A percentile compares a stretch with the other conserved stretches of the same genome.
These are phyloP conservation scores for Xylaria acuta DNA, from an alignment of 495 filamentous ascomycete species.

Conservation along the genomic window DNA sequence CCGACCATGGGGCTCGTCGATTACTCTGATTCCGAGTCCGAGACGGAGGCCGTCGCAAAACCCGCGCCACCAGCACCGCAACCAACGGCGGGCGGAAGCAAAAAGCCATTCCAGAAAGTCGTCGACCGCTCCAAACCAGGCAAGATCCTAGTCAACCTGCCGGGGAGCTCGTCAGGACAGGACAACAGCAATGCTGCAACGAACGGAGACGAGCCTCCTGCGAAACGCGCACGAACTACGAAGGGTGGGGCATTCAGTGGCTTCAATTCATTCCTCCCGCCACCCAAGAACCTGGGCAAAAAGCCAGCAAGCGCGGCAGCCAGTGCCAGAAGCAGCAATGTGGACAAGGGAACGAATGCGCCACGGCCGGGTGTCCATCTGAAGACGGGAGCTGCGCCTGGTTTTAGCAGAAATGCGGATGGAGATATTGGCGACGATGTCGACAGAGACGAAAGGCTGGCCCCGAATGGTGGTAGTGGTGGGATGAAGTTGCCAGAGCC, in stretches of 20 bases:
- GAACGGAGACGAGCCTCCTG: slow-evolving; percentile 64
- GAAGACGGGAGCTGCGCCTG: slow-evolving; percentile 79
- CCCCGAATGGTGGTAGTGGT: slow-evolving; percentile 19
- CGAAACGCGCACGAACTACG: slow-evolving; percentile 70
- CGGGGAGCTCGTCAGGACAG: slow-evolving; percentile 47
- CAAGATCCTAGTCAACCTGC: slow-evolving; percentile 82
- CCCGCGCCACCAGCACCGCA: slow-evolving; percentile 33
- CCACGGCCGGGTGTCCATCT: slow-evolving; percentile 65
- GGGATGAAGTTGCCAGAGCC: slow-evolving; percentile 38
- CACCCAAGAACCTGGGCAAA: slow-evolving; percentile 70
- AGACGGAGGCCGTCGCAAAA: slow-evolving; percentile 66
- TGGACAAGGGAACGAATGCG: slow-evolving; percentile 32
- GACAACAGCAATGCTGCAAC: slow-evolving; percentile 38
- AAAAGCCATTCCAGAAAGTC: slow-evolving; percentile 72
- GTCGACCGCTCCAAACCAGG: slow-evolving; percentile 79
- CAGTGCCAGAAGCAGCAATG: slow-evolving; percentile 11
- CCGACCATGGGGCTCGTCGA: slow-evolving; percentile 73
- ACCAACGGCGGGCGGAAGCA: slow-evolving; percentile 42
- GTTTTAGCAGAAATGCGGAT: slow-evolving; percentile 68
- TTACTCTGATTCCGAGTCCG: slow-evolving; percentile 84
- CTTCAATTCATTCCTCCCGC: slow-evolving; percentile 87
- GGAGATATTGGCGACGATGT: slow-evolving; percentile 34
- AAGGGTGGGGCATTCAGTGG: slow-evolving; percentile 65
- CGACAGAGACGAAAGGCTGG: slow-evolving; percentile 25
- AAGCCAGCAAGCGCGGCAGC: slow-evolving; percentile 33